Evolutionary conservation across 2,329 filamentous ascomycete genomes (phyloP), one percentile per base, ranked within the genome.

Genomic region (Cladosporium colombiae): DNA sequence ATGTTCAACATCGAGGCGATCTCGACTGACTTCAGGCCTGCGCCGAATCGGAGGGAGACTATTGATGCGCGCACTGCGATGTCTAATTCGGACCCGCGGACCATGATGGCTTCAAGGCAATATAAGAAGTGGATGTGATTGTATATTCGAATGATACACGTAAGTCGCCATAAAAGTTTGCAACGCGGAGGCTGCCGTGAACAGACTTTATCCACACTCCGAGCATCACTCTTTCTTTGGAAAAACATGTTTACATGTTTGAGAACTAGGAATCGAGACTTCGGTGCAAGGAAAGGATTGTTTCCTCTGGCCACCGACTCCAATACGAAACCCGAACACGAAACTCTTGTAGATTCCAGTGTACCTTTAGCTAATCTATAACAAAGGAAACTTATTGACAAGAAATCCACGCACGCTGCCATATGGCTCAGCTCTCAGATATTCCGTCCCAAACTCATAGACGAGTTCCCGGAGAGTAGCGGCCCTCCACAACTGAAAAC

Each of bases 31-130:
- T 40, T 23, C 23, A 59, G 21, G 11, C 37, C 56, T 25, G 56
- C 56, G 5, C 56, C 56, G 23, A 44, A 59, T 5, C 56, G 35
- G 14, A 59, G 23, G 10, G 56, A 27, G 37, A 59, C 56, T 25
- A 59, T 59, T n/a, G 56, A 35, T n/a, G 56, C 56, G 35, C 56
- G 56, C 14, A 59, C n/a, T 1, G 33, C 56, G 33, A 37, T 23
- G n/a, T 59, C 37, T 29, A 59, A 16, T 40, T 59, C 56, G 23
- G 56, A 59, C 16, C 56, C 56, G 14, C 37, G 33, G 23, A 27
- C 56, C 56, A 59, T 59, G 53, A 23, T 37, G n/a, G 4, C 5
- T 31, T 29, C 8, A 25, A 33, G 50, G 18, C 37, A 18, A 44
- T 44, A 44, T 44, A 14, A 18, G 37, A 18, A 10, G 37, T 44